Base-by-base conservation (phyloP, 2,329 filamentous ascomycete genomes). In the Talaromyces sp. region DNA sequence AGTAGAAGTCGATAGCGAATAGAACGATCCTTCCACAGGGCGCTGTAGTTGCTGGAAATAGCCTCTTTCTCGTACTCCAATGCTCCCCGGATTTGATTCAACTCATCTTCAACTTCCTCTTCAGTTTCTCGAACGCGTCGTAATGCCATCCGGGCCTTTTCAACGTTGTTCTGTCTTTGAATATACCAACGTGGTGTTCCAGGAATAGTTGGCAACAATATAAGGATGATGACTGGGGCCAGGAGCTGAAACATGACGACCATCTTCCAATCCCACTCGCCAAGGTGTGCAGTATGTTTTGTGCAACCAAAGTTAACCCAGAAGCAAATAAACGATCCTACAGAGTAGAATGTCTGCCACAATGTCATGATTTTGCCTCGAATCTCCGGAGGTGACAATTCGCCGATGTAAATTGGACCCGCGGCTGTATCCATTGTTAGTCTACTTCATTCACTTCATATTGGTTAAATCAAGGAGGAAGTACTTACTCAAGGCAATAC, bases 251-350 rank as follows among this genome's bases (percentile, higher is more conserved):
- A 89, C 63, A 90, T 85, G 63, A 89, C 83, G 14, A 90, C 85
- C 77, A 89, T 83, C 67, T 83, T 84, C 87, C 87, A 90, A 72
- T 89, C 86, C 88, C 87, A 89, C 65, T 90, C 79, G 43, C 87
- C 87, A 5, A 89, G 80, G 48, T 66, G 75, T 48, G 75, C 66
- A 50, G 77, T 76, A 72, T 88, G 75, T 67, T 84, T 78, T 38
- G 80, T 80, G 69, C 84, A 85, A 17, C 81, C 86, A 65, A 82
- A 89, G 70, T 85, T 86, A 69, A 89, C 84, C 86, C 80, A 83
- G 75, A 84, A 86, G 56, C 84, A 85, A 65, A 88, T 83, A 72
- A 87, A 88, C 14, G 80, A 83, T 3, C 85, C 86, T 27, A 88
- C 86, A 1, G 78, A 83, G 74, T 87, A 88, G 74, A 86, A 87